Conservation (phyloP, 805 yeast species). For the Schizosaccharomyces pombe region DNA sequence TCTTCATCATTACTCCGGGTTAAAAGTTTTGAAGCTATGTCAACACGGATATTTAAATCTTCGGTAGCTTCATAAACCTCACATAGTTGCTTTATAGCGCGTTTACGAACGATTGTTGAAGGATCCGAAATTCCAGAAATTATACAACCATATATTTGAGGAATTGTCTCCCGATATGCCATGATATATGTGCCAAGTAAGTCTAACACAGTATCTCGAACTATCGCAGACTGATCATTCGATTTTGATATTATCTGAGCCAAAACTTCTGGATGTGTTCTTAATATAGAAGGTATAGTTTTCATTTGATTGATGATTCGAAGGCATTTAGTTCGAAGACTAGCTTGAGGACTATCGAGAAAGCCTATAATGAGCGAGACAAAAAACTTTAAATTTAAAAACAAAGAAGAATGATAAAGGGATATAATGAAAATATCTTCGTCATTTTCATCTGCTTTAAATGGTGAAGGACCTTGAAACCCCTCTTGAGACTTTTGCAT, state of each 20-base stretch:
- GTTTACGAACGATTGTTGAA: neutral
- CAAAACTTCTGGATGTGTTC: conserved; percentile 91
- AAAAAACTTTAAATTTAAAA: neutral
- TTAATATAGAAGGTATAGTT: conserved; percentile 95
- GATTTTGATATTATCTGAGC: neutral
- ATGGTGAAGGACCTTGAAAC: neutral
- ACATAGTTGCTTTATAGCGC: neutral
- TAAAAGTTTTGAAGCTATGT: neutral
- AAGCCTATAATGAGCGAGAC: conserved; percentile 1
- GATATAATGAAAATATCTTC: neutral
- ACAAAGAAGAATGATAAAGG: neutral
- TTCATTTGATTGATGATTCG: conserved; percentile 18
- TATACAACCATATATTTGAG: neutral
- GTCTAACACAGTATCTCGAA: neutral
- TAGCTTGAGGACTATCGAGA: neutral
- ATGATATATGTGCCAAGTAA: neutral
- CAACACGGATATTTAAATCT: neutral
- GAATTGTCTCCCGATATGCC: neutral
- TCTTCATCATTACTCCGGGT: neutral
- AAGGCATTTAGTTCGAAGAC: neutral
- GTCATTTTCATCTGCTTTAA: neutral
- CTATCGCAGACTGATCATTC: neutral
- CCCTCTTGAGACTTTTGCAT: neutral
- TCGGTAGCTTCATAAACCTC: neutral
- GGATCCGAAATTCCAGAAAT: neutral